phyloP scores from a whole-genome alignment of 106 monocot genomes.

The Dendrobium catenatum region DNA sequence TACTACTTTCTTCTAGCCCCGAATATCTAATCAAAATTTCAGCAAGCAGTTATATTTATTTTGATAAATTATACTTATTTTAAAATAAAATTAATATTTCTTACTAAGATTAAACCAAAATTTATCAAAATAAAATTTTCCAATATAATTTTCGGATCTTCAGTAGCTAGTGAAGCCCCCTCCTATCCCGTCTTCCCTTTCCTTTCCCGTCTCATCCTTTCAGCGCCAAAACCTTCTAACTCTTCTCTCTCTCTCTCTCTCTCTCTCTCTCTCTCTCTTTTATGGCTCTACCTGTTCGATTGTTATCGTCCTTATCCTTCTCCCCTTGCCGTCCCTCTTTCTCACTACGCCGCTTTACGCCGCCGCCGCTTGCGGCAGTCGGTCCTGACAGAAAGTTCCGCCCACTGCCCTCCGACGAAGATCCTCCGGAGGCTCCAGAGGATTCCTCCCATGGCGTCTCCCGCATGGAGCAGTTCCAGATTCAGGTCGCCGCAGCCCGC shows the following conservation, averaged over 20 bases:
- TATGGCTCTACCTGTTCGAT: not conserved
- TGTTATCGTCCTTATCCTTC: not conserved
- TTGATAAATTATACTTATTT: no score
- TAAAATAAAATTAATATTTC: no score
- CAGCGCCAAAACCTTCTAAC: not conserved
- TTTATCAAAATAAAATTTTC: no score
- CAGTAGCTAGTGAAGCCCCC: no score
- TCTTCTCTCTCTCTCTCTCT: not conserved
- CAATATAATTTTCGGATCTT: no score
- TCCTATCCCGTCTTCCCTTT: not conserved
- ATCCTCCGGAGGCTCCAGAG: constrained; percentile 91
- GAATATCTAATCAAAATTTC: no score
- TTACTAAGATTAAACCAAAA: no score
- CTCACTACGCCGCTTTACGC: constrained; percentile 12
- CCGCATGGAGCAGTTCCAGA: constrained; percentile 55
- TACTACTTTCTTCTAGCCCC: no score
- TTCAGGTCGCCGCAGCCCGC: constrained; percentile 68
- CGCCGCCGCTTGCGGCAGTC: constrained; percentile 12
- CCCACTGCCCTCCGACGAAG: constrained; percentile 59
- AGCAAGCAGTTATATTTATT: no score
- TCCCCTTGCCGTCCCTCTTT: not conserved
- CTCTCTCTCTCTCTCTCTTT: not conserved
- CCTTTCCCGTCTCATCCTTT: not conserved
- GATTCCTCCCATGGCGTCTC: constrained; percentile 88
- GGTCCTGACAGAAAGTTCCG: constrained; percentile 27